phyloP scores from a whole-genome alignment of 768 basidiomycete genomes.

The Lyophyllum decastes region DNA sequence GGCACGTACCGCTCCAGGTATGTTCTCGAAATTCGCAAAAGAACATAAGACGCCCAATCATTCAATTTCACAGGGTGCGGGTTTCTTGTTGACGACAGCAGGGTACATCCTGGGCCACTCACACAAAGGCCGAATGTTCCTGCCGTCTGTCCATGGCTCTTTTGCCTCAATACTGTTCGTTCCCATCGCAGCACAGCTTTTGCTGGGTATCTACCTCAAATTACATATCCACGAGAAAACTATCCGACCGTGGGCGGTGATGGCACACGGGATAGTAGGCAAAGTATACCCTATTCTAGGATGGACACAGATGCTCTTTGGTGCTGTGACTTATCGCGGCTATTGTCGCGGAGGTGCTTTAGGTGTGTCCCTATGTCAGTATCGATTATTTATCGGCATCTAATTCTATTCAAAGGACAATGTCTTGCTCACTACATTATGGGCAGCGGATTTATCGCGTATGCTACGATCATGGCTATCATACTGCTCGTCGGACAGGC shows the following conservation, averaged over 20 bases:
- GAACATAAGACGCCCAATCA: neutral
- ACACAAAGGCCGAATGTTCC: constrained; percentile 82
- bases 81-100: constrained; percentile 66
- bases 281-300: constrained; percentile 83
- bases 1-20: constrained; percentile 91
- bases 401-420: constrained; percentile 47
- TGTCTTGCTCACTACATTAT: constrained; percentile 89
- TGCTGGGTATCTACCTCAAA: constrained; percentile 87
- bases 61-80: constrained; percentile 49
- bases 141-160: constrained; percentile 68
- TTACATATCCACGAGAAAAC: constrained; percentile 84
- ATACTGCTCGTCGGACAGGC: constrained; percentile 74
- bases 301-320: constrained; percentile 90
- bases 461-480: constrained; percentile 80
- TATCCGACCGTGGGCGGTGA: constrained; percentile 69
- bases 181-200: constrained; percentile 66
- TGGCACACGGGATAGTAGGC: constrained; percentile 76
- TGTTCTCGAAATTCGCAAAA: constrained; percentile 11
- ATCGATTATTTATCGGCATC: neutral
- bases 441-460: constrained; percentile 90
- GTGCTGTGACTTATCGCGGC: constrained; percentile 69
- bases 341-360: constrained; percentile 80
- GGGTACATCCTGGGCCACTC: constrained; percentile 85
- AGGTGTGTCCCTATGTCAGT: constrained; percentile 30
- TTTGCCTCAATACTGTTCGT: constrained; percentile 67